Percentiles rank a stretch among this genome's conserved stretches.
Conservation (phyloP, 768 basidiomycete genomes). For the Mycena alexandri region DNA sequence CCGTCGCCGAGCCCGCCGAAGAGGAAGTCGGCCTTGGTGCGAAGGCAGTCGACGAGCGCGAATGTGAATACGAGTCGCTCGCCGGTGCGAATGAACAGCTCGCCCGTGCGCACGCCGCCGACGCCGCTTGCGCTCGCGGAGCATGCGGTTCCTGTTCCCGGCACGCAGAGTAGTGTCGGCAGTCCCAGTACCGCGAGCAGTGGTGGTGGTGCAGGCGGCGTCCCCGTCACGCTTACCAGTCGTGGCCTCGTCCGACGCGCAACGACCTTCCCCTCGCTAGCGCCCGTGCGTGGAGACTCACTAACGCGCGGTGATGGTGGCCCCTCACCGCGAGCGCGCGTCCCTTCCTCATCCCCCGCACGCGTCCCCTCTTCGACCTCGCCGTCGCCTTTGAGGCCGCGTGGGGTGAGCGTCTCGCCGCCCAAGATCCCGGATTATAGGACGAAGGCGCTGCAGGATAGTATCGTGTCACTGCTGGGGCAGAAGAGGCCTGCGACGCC, state of each 20-base stretch:
- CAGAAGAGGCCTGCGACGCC: constrained; percentile 10
- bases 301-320: no score
- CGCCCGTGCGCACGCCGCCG: constrained; percentile 5
- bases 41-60: constrained; percentile 2
- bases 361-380: constrained; percentile 73
- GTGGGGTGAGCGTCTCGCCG: constrained; percentile 49
- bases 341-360: constrained; percentile 17
- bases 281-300: background rate
- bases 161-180: constrained; percentile 22
- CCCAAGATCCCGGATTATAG: constrained; percentile 61
- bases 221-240: no score
- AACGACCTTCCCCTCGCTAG: constrained; percentile 4
- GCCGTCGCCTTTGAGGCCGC: constrained; percentile 48
- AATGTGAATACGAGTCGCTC: background rate
- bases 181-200: background rate
- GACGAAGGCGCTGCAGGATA: constrained; percentile 75
- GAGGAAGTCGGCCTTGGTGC: background rate
- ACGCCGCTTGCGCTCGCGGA: constrained; percentile 26
- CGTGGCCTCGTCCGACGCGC: constrained; percentile 11
- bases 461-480: constrained; percentile 64
- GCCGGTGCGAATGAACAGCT: background rate
- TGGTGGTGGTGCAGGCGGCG: background rate
- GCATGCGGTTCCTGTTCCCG: constrained; percentile 16
- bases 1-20: constrained; percentile 31
- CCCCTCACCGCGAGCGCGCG: no score